Percentiles rank a stretch among this genome's conserved stretches.
Evolutionary conservation across 768 basidiomycete species (phyloP).

Genomic region (Rubroboletus pulcherrimus): DNA sequence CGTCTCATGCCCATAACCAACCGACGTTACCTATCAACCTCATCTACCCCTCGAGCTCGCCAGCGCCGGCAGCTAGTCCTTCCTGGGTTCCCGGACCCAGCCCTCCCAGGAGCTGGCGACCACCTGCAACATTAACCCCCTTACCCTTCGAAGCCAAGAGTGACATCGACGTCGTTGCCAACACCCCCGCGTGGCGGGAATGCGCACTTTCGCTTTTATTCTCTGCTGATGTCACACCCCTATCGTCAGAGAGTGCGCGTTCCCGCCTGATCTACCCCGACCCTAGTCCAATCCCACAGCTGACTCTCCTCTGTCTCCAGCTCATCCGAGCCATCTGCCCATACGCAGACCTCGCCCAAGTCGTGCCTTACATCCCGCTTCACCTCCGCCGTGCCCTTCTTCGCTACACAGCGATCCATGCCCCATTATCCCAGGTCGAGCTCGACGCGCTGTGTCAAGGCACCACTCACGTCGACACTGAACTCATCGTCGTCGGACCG

Average conservation of each 20-base stretch:
- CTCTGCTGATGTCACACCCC: slow-evolving; percentile 11
- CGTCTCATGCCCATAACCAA: slow-evolving; percentile 32
- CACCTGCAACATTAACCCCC: slow-evolving; percentile 20
- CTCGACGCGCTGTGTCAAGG: slow-evolving; percentile 49
- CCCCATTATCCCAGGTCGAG: slow-evolving; percentile 48
- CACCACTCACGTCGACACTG: slow-evolving; percentile 55
- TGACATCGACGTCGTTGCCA: slow-evolving; percentile 11
- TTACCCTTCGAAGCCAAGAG: slow-evolving; percentile 11
- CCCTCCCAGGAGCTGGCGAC: slow-evolving; percentile 59
- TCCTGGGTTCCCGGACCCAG: slow-evolving; percentile 43
- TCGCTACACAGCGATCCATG: slow-evolving; percentile 53
- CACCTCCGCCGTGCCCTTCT: slow-evolving; percentile 60
- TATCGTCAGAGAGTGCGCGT: not conserved
- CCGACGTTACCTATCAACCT: slow-evolving; percentile 46
- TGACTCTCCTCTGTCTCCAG: slow-evolving; percentile 57
- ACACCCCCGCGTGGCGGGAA: slow-evolving; percentile 45
- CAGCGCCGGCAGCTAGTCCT: not conserved
- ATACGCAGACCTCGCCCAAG: slow-evolving; percentile 42
- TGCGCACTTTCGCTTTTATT: slow-evolving; percentile 55
- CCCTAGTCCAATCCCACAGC: slow-evolving; percentile 39
- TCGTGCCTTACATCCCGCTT: slow-evolving; percentile 49
- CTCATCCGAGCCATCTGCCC: slow-evolving; percentile 40
- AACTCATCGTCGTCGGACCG: slow-evolving; percentile 62
- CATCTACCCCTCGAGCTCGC: slow-evolving; percentile 28
- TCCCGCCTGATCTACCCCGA: slow-evolving; percentile 15